Conservation (phyloP, 768 basidiomycete genomes). For the Xerocomus potaroensis region DNA sequence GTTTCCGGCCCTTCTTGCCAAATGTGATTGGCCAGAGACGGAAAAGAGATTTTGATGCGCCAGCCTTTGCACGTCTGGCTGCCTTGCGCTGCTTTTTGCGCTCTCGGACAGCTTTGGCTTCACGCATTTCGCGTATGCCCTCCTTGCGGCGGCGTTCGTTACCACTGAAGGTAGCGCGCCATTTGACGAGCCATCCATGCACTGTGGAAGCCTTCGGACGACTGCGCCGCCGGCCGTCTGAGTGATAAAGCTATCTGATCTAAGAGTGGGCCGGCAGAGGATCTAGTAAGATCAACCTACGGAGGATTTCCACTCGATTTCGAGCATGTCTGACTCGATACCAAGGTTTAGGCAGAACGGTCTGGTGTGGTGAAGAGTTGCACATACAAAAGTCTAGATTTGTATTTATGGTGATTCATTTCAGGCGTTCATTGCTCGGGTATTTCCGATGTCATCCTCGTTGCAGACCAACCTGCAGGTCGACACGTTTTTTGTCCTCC, state of each 20-base stretch:
- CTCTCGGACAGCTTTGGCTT: conserved; percentile 39
- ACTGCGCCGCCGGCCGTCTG: conserved; percentile 39
- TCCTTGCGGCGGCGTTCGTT: conserved; percentile 57
- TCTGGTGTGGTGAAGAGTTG: too few relatives aligned
- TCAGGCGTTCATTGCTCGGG: too few relatives aligned
- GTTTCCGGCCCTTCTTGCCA: conserved; percentile 9
- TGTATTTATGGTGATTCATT: conserved; percentile 30
- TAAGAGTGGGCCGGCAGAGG: not conserved
- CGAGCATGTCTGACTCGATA: conserved; percentile 15
- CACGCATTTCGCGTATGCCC: conserved; percentile 70
- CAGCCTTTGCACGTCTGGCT: conserved; percentile 16
- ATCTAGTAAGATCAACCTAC: conserved; percentile 17
- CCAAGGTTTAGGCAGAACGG: conserved; percentile 7
- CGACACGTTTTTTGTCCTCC: conserved; percentile 11
- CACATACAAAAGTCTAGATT: conserved; percentile 5
- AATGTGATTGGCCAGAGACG: conserved; percentile 28
- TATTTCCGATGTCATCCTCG: conserved; percentile 13
- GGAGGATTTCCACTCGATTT: conserved; percentile 34
- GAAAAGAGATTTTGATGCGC: conserved; percentile 10
- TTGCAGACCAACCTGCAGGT: not conserved
- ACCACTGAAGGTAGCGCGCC: conserved; percentile 66
- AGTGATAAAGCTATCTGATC: conserved; percentile 28
- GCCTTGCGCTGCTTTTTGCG: conserved; percentile 25
- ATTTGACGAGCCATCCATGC: conserved; percentile 79
- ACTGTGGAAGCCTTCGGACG: conserved; percentile 52